Evolutionary conservation across 2,329 filamentous ascomycete genomes (phyloP), one percentile per base, ranked within the genome.

Genomic region (Talaromyces sp.): DNA sequence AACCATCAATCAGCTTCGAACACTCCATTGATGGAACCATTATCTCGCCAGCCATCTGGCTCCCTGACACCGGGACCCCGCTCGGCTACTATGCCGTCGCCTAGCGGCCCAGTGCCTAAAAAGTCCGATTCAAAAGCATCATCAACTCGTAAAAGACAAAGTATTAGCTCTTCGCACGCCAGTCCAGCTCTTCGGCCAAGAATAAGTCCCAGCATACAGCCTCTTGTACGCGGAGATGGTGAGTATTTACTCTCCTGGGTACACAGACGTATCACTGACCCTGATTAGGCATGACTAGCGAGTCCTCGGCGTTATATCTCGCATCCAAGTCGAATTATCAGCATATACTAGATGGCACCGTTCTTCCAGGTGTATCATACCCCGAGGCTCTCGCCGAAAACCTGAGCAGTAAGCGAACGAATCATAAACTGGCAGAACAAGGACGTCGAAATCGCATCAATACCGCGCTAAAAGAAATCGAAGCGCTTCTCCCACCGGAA

Each of bases 261-360:
- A 14, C 35, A 50, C 21, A n/a, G 12, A 21, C 6, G 31, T 21
- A 33, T 55, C 39, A 40, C 63, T 61, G 35, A 63, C 50, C 18
- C 60, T 23, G 50, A 48, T 63, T 56, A 63, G 66, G 77, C 39
- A 73, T 84, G 16, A 79, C 84, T 21, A 81, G 84, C 39, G 84
- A 87, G 58, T 82, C 83, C 2, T 86, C 86, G 63, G 85, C 87
- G n/a, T 83, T 92, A 31, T 84, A 98, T 50, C 83, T 99, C 31
- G 91, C 93, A 39, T 92, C 91, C 16, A 98, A 98, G 75, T 98
- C 93, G 1, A 99, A 99, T 72, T 99, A 99, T 71, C 93, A 98
- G 71, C 96, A 97, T 70, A 95, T 99, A 40, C 79, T 99, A 11
- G 95, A 98, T 74, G 95, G 95, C 56, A 98, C 92, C 58, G 88